Percentiles rank a stretch among this genome's conserved stretches.
Evolutionary conservation across 1,284 basidiomycete genomes (phyloP).

Genomic region (Pterulicium gracile): DNA sequence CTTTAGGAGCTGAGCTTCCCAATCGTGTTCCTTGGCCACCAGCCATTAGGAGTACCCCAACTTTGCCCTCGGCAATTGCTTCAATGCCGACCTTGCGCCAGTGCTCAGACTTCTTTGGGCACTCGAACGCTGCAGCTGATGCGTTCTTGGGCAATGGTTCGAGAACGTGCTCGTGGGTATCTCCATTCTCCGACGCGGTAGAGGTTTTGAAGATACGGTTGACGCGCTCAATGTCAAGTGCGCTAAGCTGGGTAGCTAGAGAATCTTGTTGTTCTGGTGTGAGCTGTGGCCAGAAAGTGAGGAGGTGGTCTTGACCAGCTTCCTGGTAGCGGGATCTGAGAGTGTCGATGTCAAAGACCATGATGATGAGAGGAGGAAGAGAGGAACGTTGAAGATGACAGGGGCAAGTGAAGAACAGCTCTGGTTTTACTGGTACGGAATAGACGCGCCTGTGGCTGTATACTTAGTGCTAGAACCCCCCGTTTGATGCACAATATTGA

Average conservation of each 20-base stretch:
- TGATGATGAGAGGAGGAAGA: conserved; percentile 18
- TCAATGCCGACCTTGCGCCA: conserved; percentile 73
- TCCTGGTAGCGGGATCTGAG: conserved; percentile 56
- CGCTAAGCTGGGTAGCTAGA: conserved; percentile 67
- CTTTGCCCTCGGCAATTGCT: conserved; percentile 74
- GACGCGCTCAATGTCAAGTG: conserved; percentile 84
- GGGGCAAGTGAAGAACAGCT: too few species aligned
- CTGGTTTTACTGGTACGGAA: too few species aligned
- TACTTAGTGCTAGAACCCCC: too few species aligned
- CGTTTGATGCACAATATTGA: too few species aligned
- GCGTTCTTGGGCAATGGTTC: conserved; percentile 73
- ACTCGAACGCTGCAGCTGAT: conserved; percentile 51
- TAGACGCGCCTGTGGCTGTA: too few species aligned
- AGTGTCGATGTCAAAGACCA: conserved; percentile 31
- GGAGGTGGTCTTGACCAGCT: conserved; percentile 83
- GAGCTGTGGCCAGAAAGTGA: conserved; percentile 80
- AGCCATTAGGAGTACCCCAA: conserved; percentile 93
- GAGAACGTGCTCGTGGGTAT: conserved; percentile 39
- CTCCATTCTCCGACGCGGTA: conserved; percentile 5
- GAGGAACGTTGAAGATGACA: too few species aligned
- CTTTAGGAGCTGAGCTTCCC: conserved; percentile 89
- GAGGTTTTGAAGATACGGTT: conserved; percentile 73
- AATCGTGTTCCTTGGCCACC: conserved; percentile 96
- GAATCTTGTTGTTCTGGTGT: conserved; percentile 27
- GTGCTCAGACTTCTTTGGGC: conserved; percentile 45